Conservation (phyloP, 352 stramenopile species). For the Saprolegnia diclina region DNA sequence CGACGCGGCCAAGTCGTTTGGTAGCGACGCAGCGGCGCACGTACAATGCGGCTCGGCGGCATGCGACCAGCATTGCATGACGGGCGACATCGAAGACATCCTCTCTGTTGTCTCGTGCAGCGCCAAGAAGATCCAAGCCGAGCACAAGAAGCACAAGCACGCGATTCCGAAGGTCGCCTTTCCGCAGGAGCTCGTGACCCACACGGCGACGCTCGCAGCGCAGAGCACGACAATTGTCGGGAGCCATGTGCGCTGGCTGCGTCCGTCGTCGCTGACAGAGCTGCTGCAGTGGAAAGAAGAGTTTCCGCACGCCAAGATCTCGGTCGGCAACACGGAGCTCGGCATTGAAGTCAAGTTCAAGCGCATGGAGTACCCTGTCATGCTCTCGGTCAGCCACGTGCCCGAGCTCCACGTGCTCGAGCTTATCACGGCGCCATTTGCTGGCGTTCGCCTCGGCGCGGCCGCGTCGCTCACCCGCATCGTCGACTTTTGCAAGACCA, state of each 20-base stretch:
- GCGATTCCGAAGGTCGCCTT: constrained; percentile 35
- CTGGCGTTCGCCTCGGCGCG: constrained; percentile 74
- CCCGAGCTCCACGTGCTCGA: constrained; percentile 48
- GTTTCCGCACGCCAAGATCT: constrained; percentile 86
- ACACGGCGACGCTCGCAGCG: constrained; percentile 46
- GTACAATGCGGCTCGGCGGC: constrained; percentile 39
- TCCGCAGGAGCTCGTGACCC: constrained; percentile 40
- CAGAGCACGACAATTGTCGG: constrained; percentile 62
- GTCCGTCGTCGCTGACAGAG: constrained; percentile 84
- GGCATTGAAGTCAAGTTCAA: constrained; percentile 96
- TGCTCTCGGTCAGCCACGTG: constrained; percentile 68
- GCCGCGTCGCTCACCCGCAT: constrained; percentile 70
- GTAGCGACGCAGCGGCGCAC: constrained; percentile 42
- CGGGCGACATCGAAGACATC: constrained; percentile 23
- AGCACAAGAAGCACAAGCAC: constrained; percentile 29
- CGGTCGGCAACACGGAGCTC: constrained; percentile 96
- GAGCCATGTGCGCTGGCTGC: constrained; percentile 87
- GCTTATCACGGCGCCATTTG: constrained; percentile 37
- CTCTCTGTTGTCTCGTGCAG: constrained; percentile 24
- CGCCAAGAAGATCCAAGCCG: constrained; percentile 16
- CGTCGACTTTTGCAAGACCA: constrained; percentile 51
- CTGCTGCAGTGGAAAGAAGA: constrained; percentile 84
- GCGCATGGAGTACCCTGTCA: constrained; percentile 61
- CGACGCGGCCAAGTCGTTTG: constrained; percentile 85
- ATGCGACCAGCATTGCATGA: constrained; percentile 24